phyloP scores from a whole-genome alignment of 768 basidiomycete genomes.

The Naematelia aurantialba region DNA sequence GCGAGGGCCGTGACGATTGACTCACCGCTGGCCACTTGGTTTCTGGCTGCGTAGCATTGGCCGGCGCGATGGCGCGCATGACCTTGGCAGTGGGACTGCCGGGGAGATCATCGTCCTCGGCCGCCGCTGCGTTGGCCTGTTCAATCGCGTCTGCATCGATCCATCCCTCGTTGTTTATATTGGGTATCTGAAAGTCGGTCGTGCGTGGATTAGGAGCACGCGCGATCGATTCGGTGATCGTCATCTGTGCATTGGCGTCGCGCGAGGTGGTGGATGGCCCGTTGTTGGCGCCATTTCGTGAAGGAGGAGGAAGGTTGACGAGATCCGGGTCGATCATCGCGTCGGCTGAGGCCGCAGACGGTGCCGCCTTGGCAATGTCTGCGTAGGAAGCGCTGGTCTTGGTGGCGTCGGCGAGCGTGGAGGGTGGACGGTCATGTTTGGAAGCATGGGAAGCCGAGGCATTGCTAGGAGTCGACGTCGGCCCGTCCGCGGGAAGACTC shows the following conservation, averaged over 20 bases:
- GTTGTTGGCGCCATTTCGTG: slow-evolving; percentile 10
- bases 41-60: slow-evolving; percentile 31
- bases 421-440: background rate
- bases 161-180: slow-evolving; percentile 13
- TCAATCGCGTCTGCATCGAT: slow-evolving; percentile 25
- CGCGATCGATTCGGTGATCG: slow-evolving; percentile 40
- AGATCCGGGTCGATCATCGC: slow-evolving; percentile 38
- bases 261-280: background rate
- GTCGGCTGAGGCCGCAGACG: slow-evolving; percentile 10
- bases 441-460: background rate
- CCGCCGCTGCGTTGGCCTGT: slow-evolving; percentile 15
- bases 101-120: slow-evolving; percentile 26
- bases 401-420: slow-evolving; percentile 4
- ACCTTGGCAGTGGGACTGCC: slow-evolving; percentile 41
- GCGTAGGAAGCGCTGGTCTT: background rate
- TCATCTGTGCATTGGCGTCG: slow-evolving; percentile 7
- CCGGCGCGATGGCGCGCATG: slow-evolving; percentile 39
- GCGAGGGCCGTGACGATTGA: background rate
- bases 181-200: slow-evolving; percentile 26
- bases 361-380: background rate
- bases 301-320: slow-evolving; percentile 27
- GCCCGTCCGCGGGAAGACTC: background rate
- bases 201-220: slow-evolving; percentile 36
- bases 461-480: background rate
- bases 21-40: slow-evolving; percentile 41